Evolutionary conservation across 2,329 filamentous ascomycete species (phyloP).

Genomic region (Pochonia chlamydosporia): DNA sequence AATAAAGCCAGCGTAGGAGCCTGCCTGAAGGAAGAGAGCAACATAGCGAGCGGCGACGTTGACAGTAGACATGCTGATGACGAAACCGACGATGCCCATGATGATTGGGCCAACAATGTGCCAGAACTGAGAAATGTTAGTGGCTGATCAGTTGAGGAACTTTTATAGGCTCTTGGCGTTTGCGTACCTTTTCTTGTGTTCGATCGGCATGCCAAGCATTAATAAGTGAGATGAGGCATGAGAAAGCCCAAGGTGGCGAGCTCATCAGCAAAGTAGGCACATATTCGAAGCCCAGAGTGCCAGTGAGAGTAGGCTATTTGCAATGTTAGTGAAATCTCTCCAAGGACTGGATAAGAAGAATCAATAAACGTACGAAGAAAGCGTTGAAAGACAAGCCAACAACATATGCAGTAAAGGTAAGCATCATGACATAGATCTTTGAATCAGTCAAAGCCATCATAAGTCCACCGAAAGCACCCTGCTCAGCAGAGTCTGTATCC

Average conservation of each 20-base stretch:
- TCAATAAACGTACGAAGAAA: conserved; percentile 41
- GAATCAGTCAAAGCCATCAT: conserved; percentile 53
- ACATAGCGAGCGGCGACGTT: conserved; percentile 53
- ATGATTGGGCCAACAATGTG: conserved; percentile 50
- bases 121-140: conserved; percentile 38
- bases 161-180: too few relatives aligned
- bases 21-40: conserved; percentile 53
- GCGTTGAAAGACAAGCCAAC: conserved; percentile 53
- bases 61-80: conserved; percentile 54
- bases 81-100: conserved; percentile 49
- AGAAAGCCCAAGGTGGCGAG: conserved; percentile 53
- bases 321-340: neutral
- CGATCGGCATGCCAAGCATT: conserved; percentile 52
- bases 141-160: too few relatives aligned
- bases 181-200: conserved; percentile 43
- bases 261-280: conserved; percentile 50
- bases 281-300: conserved; percentile 46
- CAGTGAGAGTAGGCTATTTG: conserved; percentile 41
- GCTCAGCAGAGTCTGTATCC: conserved; percentile 43
- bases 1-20: conserved; percentile 52
- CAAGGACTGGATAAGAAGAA: neutral
- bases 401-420: conserved; percentile 56
- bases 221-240: conserved; percentile 49
- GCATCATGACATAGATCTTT: conserved; percentile 60
- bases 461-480: conserved; percentile 46